A percentile compares a stretch with the other conserved stretches of the same genome.
These are phyloP conservation scores for Phytophthora pinifolia DNA, from an alignment of 352 stramenopile species.

Conservation along the genomic window DNA sequence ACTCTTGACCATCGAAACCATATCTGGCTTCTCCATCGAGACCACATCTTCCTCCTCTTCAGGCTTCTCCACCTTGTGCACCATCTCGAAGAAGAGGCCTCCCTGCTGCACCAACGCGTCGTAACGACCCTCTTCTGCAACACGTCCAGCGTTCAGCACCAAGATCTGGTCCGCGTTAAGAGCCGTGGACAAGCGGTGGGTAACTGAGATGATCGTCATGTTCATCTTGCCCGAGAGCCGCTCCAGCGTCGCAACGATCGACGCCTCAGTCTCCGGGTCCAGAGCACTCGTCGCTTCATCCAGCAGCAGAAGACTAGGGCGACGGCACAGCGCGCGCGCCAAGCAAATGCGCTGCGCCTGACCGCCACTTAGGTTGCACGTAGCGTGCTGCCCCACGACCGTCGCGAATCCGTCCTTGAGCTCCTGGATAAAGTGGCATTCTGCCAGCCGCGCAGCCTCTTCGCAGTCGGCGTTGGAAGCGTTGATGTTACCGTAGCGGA, in stretches of 20 bases:
- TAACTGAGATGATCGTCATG: slow-evolving; percentile 91
- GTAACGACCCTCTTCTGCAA: slow-evolving; percentile 80
- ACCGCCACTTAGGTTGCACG: slow-evolving; percentile 84
- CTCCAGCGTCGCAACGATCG: slow-evolving; percentile 82
- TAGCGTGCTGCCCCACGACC: slow-evolving; percentile 84
- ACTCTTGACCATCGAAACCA: slow-evolving; percentile 37
- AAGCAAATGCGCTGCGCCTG: slow-evolving; percentile 88
- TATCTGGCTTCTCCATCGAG: slow-evolving; percentile 25
- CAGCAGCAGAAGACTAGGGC: slow-evolving; percentile 77
- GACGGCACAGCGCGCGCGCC: slow-evolving; percentile 76
- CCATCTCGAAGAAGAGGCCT: slow-evolving; percentile 85
- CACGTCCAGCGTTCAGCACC: slow-evolving; percentile 71
- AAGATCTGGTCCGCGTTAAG: slow-evolving; percentile 83
- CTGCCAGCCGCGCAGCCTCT: slow-evolving; percentile 72
- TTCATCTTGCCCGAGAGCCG: slow-evolving; percentile 81
- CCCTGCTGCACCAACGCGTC: slow-evolving; percentile 68
- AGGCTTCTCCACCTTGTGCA: slow-evolving; percentile 68
- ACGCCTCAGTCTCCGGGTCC: slow-evolving; percentile 85
- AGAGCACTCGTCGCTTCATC: slow-evolving; percentile 88
- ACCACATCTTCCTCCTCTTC: slow-evolving; percentile 45
- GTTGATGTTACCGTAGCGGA: slow-evolving; percentile 75
- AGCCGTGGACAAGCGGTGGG: slow-evolving; percentile 82
- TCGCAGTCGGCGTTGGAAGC: slow-evolving; percentile 82
- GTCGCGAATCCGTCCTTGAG: slow-evolving; percentile 84
- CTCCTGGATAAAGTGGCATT: slow-evolving; percentile 84